Base-by-base conservation (phyloP, 306 rosid species). In the Casuarina glauca region DNA sequence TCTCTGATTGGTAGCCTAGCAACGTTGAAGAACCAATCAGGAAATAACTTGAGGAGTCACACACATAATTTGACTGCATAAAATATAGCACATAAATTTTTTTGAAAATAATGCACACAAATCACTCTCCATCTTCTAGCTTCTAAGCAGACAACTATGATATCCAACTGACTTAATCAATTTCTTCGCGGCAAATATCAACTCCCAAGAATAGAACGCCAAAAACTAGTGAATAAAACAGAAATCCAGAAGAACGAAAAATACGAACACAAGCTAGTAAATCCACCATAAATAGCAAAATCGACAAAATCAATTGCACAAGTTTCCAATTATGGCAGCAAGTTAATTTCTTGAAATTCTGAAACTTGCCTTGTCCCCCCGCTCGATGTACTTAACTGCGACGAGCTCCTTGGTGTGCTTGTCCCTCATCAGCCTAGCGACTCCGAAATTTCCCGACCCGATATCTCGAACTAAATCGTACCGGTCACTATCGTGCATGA, bases 401-500 rank as follows among this genome's bases (percentile, higher is more conserved):
- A 94, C 93, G 51, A 92, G 97, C 70, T 92, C 97, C 78, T 79
- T 86, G 62, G 97, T 89, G 68, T 82, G 97, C 82, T 86, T 92
- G 62, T 94, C 98, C 20, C 85, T 88, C 98, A 94, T 92, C 50
- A 94, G 81, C 91, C 97, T 89, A 0, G 98, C 97, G 3, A 94
- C 90, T 7, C 92, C 98, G 82, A 94, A 94, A 79, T 92, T 94
- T 2, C 98, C 98, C 26, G 97, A 89, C 13, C 98, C 97, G 66
- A 94, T 94, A 73, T 90, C 95, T 11, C 91, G 86, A 51, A 94
- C 92, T 42, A 90, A 82, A 82, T 94, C 98, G 74, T 94, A 94
- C 8, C 97, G 87, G 78, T 94, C 95, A 44, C 98, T 94, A 38
- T 90, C 95, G 83, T 94, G 98, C 93, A 92, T 87, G 81, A 92